phyloP scores from a whole-genome alignment of 1,284 basidiomycete genomes.

The Cryptococcus sp. region DNA sequence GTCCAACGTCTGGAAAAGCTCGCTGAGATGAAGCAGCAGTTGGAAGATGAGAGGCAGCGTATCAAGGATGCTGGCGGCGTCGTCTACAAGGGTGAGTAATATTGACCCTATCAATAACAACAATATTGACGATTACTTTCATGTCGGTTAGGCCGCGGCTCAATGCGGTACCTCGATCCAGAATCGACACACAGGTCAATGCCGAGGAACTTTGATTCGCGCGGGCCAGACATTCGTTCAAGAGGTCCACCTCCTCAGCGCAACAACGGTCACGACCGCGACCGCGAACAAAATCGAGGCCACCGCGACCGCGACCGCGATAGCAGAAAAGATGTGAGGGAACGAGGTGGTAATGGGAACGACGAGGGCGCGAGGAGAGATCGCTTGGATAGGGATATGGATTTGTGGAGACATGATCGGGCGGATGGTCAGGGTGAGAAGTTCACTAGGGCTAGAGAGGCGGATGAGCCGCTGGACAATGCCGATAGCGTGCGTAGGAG shows the following conservation, averaged over 20 bases:
- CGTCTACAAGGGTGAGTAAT: constrained; percentile 48
- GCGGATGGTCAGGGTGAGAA: constrained; percentile 15
- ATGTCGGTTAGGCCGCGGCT: constrained; percentile 42
- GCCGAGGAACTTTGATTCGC: constrained; percentile 36
- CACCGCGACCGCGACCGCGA: background rate
- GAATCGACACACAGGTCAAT: constrained; percentile 29
- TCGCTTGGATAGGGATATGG: constrained; percentile 31
- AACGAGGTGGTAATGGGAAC: constrained; percentile 22
- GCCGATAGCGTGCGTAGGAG: constrained; percentile 14
- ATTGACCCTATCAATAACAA: background rate
- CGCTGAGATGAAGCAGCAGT: constrained; percentile 35
- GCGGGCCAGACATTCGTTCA: constrained; percentile 25
- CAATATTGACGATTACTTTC: background rate
- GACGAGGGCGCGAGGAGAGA: constrained; percentile 18
- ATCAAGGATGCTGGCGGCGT: constrained; percentile 39
- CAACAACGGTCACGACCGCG: constrained; percentile 11
- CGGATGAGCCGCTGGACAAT: constrained; percentile 14
- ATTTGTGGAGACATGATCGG: constrained; percentile 33
- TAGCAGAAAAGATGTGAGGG: background rate
- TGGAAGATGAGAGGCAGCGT: constrained; percentile 37
- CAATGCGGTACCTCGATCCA: constrained; percentile 52
- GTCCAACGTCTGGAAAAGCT: constrained; percentile 33
- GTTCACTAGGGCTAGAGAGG: constrained; percentile 6
- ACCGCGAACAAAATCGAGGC: constrained; percentile 5
- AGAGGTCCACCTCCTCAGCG: constrained; percentile 9